These are phyloP conservation scores for Wickerhamomyces chaumierensis DNA, from an alignment of 805 yeast species.

Conservation along the genomic window DNA sequence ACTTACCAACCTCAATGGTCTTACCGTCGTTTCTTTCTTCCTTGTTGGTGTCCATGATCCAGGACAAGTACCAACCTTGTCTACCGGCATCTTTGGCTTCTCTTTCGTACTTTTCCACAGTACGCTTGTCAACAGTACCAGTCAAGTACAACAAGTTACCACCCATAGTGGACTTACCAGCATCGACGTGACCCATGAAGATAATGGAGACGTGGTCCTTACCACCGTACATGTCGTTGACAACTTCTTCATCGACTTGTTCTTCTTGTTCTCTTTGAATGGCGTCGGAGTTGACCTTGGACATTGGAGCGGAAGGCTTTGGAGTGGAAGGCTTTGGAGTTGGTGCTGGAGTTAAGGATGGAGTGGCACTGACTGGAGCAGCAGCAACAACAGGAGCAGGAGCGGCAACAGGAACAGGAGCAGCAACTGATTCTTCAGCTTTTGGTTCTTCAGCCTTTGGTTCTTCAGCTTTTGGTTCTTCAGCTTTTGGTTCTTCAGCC, in stretches of 20 bases:
- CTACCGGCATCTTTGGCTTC: conserved; percentile 99
- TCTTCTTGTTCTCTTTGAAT: conserved; percentile 65
- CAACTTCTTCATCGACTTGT: conserved; percentile 74
- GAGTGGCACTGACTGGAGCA: conserved; percentile 8
- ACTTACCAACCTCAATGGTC: conserved; percentile 97
- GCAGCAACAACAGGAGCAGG: no score
- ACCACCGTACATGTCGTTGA: conserved; percentile 90
- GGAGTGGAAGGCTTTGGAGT: conserved; percentile 12
- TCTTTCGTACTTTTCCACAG: conserved; percentile 94
- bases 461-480: conserved; percentile 3
- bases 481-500: conserved; percentile 13
- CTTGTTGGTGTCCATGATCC: conserved; percentile 99
- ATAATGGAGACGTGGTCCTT: conserved; percentile 95
- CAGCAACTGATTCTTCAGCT: conserved; percentile 18
- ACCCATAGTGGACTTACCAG: conserved; percentile 99
- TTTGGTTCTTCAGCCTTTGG: conserved; percentile 10
- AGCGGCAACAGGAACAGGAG: conserved; percentile 14
- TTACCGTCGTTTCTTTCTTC: conserved; percentile 99
- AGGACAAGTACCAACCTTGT: conserved; percentile 98
- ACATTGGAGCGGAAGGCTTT: conserved; percentile 10
- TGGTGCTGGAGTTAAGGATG: conserved; percentile 15
- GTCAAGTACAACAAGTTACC: conserved; percentile 90
- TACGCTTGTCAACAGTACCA: conserved; percentile 97
- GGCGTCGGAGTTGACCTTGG: conserved; percentile 27
- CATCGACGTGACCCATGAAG: conserved; percentile 99